Conservation (phyloP, 805 yeast species). For the Starmera caribaea region DNA sequence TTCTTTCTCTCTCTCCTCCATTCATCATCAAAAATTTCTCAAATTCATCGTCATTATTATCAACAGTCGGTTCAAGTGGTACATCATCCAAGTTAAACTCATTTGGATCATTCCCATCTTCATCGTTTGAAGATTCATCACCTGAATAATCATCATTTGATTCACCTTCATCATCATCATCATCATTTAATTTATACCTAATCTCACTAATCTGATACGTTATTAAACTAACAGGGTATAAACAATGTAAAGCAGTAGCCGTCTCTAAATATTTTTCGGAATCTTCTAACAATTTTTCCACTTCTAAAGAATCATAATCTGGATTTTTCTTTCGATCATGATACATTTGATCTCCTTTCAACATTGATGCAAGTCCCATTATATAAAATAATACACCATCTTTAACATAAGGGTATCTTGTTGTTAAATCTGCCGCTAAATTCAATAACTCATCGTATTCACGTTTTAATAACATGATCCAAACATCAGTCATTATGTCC, state of each 20-base stretch:
- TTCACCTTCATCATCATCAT: background rate
- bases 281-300: constrained; percentile 6
- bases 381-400: constrained; percentile 17
- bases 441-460: constrained; percentile 12
- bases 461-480: constrained; percentile 12
- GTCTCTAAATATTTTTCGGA: constrained; percentile 3
- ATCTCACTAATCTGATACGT: constrained; percentile 7
- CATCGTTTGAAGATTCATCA: background rate
- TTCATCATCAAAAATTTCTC: background rate
- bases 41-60: background rate
- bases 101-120: background rate
- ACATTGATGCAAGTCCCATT: constrained; percentile 15
- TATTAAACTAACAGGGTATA: constrained; percentile 12
- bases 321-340: too few species aligned
- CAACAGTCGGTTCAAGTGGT: background rate
- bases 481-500: constrained; percentile 5
- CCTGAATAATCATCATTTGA: background rate
- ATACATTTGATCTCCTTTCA: background rate
- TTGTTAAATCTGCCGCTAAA: constrained; percentile 8
- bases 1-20: background rate
- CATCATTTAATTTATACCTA: constrained; percentile 2
- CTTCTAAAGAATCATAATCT: background rate
- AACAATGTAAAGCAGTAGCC: constrained; percentile 1
- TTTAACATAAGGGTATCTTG: constrained; percentile 7
- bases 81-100: background rate